Evolutionary conservation across 1,284 basidiomycete genomes (phyloP).

Genomic region (Rhodotorula sp.): DNA sequence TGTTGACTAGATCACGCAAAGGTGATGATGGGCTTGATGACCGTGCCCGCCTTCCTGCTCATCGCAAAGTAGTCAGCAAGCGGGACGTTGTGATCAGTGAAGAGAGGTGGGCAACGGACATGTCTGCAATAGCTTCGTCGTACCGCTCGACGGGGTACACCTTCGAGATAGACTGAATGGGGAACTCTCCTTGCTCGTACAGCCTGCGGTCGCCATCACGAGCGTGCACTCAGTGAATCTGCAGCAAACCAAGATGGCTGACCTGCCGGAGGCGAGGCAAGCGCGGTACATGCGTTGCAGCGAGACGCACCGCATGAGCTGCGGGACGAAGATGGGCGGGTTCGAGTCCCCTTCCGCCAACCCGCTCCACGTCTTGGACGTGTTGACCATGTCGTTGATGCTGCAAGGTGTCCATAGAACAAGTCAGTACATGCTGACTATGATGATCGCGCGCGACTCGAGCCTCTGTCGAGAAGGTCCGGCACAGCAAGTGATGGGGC

Average conservation of each 20-base stretch:
- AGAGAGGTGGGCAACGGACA: constrained; percentile 19
- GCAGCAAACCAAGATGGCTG: no score
- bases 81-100: background rate
- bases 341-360: constrained; percentile 35
- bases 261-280: no score
- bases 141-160: constrained; percentile 34
- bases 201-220: background rate
- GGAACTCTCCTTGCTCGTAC: constrained; percentile 34
- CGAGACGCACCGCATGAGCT: constrained; percentile 24
- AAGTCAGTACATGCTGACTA: background rate
- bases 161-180: constrained; percentile 41
- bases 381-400: constrained; percentile 28
- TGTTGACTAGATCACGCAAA: background rate
- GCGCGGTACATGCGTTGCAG: no score
- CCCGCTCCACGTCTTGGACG: constrained; percentile 17
- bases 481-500: background rate
- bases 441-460: background rate
- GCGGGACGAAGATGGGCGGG: constrained; percentile 38
- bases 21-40: constrained; percentile 37
- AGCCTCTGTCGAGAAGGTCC: no score
- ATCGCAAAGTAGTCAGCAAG: background rate
- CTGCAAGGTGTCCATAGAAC: background rate
- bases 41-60: constrained; percentile 28
- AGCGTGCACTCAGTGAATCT: no score
- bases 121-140: constrained; percentile 41